Evolutionary conservation across 306 rosid species (phyloP).

Genomic region (Sesbania bispinosa): DNA sequence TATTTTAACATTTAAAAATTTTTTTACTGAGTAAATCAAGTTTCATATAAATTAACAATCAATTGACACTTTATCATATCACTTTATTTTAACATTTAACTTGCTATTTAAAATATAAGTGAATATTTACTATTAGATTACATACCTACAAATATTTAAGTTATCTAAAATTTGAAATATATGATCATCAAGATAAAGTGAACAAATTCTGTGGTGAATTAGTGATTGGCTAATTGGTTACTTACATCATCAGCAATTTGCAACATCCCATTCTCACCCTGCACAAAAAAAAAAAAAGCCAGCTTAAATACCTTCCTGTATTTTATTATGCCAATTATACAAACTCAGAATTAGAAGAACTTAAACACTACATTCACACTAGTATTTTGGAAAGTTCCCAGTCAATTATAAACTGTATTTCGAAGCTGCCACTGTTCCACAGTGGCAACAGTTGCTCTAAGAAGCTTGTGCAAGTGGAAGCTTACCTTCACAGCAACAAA

Average conservation of each 20-base stretch:
- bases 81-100: no score
- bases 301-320: background rate
- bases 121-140: no score
- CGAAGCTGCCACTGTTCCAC: background rate
- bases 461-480: conserved; percentile 18
- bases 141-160: no score
- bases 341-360: background rate
- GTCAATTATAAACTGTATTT: no score
- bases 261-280: conserved; percentile 62
- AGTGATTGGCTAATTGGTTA: background rate
- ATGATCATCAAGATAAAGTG: no score
- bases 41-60: no score
- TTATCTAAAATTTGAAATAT: no score
- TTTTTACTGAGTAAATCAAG: no score
- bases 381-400: no score
- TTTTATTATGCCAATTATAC: background rate
- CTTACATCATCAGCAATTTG: conserved; percentile 93
- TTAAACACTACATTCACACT: conserved; percentile 7
- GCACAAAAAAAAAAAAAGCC: conserved; percentile 39
- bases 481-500: conserved; percentile 45
- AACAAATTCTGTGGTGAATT: background rate
- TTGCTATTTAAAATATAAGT: no score
- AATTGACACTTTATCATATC: no score
- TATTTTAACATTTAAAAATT: no score
- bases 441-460: background rate